phyloP scores from a whole-genome alignment of 2,329 filamentous ascomycete genomes.

The Didymella keratinophila region DNA sequence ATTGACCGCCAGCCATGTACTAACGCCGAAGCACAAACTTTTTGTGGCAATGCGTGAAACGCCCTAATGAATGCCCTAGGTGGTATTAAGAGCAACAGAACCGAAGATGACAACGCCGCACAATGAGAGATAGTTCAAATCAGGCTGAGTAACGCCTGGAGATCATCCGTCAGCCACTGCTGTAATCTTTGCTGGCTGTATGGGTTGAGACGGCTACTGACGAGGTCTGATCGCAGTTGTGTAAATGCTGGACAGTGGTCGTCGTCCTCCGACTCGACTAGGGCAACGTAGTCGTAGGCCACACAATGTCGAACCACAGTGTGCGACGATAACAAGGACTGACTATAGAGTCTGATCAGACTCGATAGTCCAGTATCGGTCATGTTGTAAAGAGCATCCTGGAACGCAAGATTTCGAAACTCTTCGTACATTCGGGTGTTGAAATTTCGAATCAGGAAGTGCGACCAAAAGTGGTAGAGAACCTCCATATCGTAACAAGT shows the following conservation, averaged over 20 bases:
- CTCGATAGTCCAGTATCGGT: slow-evolving; percentile 66
- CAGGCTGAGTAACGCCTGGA: slow-evolving; percentile 59
- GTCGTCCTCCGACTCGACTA: slow-evolving; percentile 60
- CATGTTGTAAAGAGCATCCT: slow-evolving; percentile 64
- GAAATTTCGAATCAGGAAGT: slow-evolving; percentile 76
- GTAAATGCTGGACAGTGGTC: slow-evolving; percentile 58
- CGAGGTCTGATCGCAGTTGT: slow-evolving; percentile 61
- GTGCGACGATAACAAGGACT: slow-evolving; percentile 59
- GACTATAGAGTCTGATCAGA: slow-evolving; percentile 71
- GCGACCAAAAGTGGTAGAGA: slow-evolving; percentile 78
- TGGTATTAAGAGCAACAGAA: slow-evolving; percentile 36
- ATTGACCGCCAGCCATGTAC: slow-evolving; percentile 35
- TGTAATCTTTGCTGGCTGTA: slow-evolving; percentile 66
- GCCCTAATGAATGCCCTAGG: slow-evolving; percentile 25
- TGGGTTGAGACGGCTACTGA: slow-evolving; percentile 62
- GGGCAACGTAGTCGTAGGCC: slow-evolving; percentile 62
- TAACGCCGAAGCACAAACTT: slow-evolving; percentile 46
- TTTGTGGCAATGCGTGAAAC: slow-evolving; percentile 39
- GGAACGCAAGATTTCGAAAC: slow-evolving; percentile 71
- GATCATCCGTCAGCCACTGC: slow-evolving; percentile 59
- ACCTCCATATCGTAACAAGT: slow-evolving; percentile 68
- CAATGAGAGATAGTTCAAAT: slow-evolving; percentile 26
- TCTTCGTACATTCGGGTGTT: slow-evolving; percentile 78
- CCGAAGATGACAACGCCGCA: slow-evolving; percentile 23
- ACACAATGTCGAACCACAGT: slow-evolving; percentile 62